These are phyloP conservation scores for Globisporangium parvum DNA, from an alignment of 352 stramenopile genomes.

Conservation along the genomic window DNA sequence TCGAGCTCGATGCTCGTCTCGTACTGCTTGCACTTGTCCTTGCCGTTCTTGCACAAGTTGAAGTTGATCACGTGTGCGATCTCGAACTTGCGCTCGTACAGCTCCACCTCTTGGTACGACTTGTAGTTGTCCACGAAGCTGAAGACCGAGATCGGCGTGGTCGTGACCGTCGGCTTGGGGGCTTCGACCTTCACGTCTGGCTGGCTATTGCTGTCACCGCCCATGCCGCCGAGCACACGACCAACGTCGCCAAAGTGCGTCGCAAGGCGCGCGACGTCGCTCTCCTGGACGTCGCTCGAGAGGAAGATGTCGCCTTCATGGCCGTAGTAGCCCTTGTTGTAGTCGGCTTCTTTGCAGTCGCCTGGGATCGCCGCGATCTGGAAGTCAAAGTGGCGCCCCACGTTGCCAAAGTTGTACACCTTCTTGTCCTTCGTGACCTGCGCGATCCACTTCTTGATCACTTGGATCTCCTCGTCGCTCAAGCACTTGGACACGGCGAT, in stretches of 20 bases:
- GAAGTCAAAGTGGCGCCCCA: slow-evolving; percentile 7
- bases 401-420: slow-evolving; percentile 11
- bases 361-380: slow-evolving; percentile 21
- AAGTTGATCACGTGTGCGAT: slow-evolving; percentile 12
- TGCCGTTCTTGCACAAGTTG: slow-evolving; percentile 15
- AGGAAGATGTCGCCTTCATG: slow-evolving; percentile 7
- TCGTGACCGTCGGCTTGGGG: neutral
- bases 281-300: slow-evolving; percentile 7
- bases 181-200: neutral
- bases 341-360: slow-evolving; percentile 21
- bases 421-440: slow-evolving; percentile 14
- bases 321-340: slow-evolving; percentile 4
- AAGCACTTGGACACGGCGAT: slow-evolving; percentile 59
- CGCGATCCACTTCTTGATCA: slow-evolving; percentile 43
- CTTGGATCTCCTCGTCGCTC: slow-evolving; percentile 21
- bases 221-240: slow-evolving; percentile 5
- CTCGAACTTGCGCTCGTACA: slow-evolving; percentile 12
- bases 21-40: slow-evolving; percentile 18
- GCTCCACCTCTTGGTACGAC: slow-evolving; percentile 7
- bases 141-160: slow-evolving; percentile 6
- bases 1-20: slow-evolving; percentile 29
- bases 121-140: slow-evolving; percentile 13
- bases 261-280: slow-evolving; percentile 5
- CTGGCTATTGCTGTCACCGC: neutral
- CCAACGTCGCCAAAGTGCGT: slow-evolving; percentile 3